Evolutionary conservation across 306 rosid species (phyloP).

Genomic region (Fagus sylvatica): DNA sequence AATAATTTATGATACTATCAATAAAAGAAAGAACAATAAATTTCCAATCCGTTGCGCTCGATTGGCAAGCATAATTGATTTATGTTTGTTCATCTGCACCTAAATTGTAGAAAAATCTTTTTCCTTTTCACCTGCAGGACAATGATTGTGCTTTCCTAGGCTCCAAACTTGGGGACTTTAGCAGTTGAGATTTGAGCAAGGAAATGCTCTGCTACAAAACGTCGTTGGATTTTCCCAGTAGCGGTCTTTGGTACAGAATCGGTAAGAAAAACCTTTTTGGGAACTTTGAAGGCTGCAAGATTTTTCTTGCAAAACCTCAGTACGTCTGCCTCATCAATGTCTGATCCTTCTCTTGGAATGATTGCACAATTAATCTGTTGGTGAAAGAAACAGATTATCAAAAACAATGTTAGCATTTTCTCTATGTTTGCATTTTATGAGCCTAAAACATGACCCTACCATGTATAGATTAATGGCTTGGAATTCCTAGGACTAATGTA

Average conservation of each 20-base stretch:
- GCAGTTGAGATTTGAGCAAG: slow-evolving; percentile 44
- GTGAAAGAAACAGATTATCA: background rate
- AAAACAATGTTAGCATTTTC: background rate
- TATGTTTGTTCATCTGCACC: background rate
- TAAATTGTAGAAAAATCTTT: background rate
- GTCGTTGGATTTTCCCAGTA: slow-evolving; percentile 77
- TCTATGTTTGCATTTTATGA: no score
- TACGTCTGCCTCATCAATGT: slow-evolving; percentile 56
- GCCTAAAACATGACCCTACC: no score
- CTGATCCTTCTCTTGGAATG: slow-evolving; percentile 69
- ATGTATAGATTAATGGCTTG: no score
- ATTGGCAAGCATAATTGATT: background rate
- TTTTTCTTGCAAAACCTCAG: slow-evolving; percentile 68
- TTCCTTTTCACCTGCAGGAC: background rate
- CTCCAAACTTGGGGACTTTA: slow-evolving; percentile 31
- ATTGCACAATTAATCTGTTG: slow-evolving; percentile 79
- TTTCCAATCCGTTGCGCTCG: background rate
- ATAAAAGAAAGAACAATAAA: background rate
- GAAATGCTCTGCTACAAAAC: slow-evolving; percentile 75
- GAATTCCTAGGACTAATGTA: no score
- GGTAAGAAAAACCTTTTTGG: slow-evolving; percentile 72
- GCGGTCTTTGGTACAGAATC: slow-evolving; percentile 84
- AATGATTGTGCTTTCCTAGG: background rate
- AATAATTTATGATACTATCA: background rate
- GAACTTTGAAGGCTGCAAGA: slow-evolving; percentile 78